phyloP scores from a whole-genome alignment of 176 grass and related monocot species.

The Ananas comosus region DNA sequence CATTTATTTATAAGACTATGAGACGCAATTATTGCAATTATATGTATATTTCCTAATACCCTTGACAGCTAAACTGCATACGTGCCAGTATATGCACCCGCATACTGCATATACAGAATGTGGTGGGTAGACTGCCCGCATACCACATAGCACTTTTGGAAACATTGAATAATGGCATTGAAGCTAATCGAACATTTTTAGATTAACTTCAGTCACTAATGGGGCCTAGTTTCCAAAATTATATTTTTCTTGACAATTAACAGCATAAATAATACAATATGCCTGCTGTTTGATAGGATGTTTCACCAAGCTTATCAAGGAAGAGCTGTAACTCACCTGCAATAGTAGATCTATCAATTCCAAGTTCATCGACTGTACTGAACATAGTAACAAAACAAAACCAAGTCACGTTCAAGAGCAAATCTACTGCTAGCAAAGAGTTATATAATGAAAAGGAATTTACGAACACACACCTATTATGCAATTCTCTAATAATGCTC shows the following conservation, averaged over 20 bases:
- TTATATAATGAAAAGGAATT: background rate
- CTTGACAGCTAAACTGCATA: too few relatives aligned
- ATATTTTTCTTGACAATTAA: background rate
- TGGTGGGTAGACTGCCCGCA: too few relatives aligned
- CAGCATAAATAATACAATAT: background rate
- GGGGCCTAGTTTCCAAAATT: background rate
- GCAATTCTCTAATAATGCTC: conserved; percentile 50
- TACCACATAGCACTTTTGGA: too few relatives aligned
- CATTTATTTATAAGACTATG: too few relatives aligned
- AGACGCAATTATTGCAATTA: too few relatives aligned
- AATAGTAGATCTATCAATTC: conserved; percentile 49
- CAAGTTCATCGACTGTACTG: conserved; percentile 74
- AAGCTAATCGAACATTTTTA: too few relatives aligned
- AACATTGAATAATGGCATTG: too few relatives aligned
- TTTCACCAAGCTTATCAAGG: background rate
- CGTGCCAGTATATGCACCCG: too few relatives aligned
- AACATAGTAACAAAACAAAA: conserved; percentile 10
- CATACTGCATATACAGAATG: too few relatives aligned
- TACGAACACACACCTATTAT: conserved; percentile 49
- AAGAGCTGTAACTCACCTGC: conserved; percentile 29
- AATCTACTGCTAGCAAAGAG: background rate
- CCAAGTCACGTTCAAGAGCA: conserved; percentile 4
- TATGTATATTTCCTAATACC: too few relatives aligned
- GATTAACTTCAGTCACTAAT: background rate
- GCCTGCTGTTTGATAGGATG: background rate